phyloP scores from a whole-genome alignment of 2,329 filamentous ascomycete genomes.

The Diplodia intermedia region DNA sequence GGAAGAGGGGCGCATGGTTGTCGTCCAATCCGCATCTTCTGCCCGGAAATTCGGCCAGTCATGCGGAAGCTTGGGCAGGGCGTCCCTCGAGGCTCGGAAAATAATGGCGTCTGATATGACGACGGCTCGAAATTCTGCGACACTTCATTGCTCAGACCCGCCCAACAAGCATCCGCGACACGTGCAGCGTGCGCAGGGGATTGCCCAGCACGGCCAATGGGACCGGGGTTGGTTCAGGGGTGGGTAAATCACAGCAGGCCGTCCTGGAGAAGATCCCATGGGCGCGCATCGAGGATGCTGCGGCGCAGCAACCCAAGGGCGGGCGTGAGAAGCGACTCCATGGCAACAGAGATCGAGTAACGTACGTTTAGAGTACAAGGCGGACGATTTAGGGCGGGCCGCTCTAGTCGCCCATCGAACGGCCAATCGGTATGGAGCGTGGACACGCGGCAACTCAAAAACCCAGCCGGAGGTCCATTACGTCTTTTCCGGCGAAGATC shows the following conservation, averaged over 20 bases:
- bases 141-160: slow-evolving; percentile 28
- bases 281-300: slow-evolving; percentile 20
- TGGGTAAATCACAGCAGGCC: slow-evolving; percentile 26
- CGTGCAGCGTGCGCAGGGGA: slow-evolving; percentile 23
- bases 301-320: slow-evolving; percentile 15
- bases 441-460: slow-evolving; percentile 30
- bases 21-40: not conserved
- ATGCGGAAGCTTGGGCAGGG: slow-evolving; percentile 16
- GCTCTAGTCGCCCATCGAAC: slow-evolving; percentile 24
- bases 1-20: slow-evolving; percentile 7
- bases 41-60: slow-evolving; percentile 22
- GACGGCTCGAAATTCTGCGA: slow-evolving; percentile 17
- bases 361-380: slow-evolving; percentile 31
- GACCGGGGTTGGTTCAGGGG: slow-evolving; percentile 14
- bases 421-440: slow-evolving; percentile 30
- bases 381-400: slow-evolving; percentile 30
- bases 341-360: slow-evolving; percentile 30
- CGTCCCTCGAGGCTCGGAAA: slow-evolving; percentile 16
- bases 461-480: slow-evolving; percentile 19
- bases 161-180: slow-evolving; percentile 29
- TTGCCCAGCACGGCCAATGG: slow-evolving; percentile 24
- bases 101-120: slow-evolving; percentile 30
- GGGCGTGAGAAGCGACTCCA: slow-evolving; percentile 7
- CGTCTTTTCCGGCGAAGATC: slow-evolving; percentile 30
- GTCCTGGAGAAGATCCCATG: slow-evolving; percentile 28